Conservation (phyloP, 768 basidiomycete species). For the Phaeolepiota aurea region DNA sequence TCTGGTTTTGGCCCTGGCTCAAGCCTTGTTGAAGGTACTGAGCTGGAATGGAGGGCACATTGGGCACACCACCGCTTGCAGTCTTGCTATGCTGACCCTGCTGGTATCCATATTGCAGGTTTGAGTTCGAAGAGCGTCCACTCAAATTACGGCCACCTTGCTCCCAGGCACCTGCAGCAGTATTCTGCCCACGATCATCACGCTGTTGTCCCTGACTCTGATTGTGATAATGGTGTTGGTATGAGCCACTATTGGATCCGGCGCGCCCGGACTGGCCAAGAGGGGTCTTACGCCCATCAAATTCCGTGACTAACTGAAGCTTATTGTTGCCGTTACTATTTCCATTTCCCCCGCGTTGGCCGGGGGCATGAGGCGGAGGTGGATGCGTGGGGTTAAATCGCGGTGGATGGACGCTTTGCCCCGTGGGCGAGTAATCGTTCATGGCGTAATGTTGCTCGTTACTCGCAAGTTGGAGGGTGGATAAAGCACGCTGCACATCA, state of each 20-base stretch:
- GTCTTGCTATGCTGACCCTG: slow-evolving; percentile 28
- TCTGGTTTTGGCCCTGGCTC: neutral
- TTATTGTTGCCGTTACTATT: slow-evolving; percentile 26
- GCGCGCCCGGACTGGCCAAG: slow-evolving; percentile 32
- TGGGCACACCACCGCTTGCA: slow-evolving; percentile 39
- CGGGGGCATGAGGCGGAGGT: slow-evolving; percentile 32
- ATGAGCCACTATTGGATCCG: too few relatives aligned
- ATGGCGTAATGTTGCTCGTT: slow-evolving; percentile 14
- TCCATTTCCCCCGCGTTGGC: slow-evolving; percentile 25
- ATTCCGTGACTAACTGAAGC: slow-evolving; percentile 52
- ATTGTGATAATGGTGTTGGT: too few relatives aligned
- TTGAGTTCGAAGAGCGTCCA: slow-evolving; percentile 60
- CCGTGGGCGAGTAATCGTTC: slow-evolving; percentile 28
- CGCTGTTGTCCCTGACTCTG: slow-evolving; percentile 7
- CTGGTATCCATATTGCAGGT: slow-evolving; percentile 56
- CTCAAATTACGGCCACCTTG: slow-evolving; percentile 53
- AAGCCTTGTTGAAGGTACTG: slow-evolving; percentile 48
- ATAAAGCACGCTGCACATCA: slow-evolving; percentile 70
- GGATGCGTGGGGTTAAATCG: slow-evolving; percentile 55
- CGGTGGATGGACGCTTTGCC: slow-evolving; percentile 58
- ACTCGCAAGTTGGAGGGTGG: slow-evolving; percentile 53
- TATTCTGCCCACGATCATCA: slow-evolving; percentile 21
- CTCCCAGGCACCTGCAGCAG: slow-evolving; percentile 46
- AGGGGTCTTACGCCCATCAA: slow-evolving; percentile 61
- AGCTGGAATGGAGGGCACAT: slow-evolving; percentile 62